phyloP scores from a whole-genome alignment of 805 yeast genomes.

The Lipomyces chichibuensis region DNA sequence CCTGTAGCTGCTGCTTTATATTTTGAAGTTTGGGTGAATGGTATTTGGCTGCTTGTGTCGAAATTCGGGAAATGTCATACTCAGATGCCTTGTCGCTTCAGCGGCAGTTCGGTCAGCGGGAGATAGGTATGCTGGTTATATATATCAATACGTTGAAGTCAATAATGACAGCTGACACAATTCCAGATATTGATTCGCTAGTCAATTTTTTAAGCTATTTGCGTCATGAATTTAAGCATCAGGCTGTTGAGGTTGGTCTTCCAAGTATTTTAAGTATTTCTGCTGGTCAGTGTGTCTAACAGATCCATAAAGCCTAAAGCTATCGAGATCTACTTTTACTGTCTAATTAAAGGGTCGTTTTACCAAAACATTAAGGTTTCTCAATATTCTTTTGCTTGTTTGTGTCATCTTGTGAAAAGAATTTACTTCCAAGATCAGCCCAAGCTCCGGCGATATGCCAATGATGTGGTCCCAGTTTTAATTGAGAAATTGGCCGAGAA shows the following conservation, averaged over 20 bases:
- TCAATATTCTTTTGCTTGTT: conserved; percentile 47
- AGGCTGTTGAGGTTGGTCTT: conserved; percentile 28
- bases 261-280: background rate
- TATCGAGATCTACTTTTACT: conserved; percentile 22
- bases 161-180: background rate
- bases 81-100: conserved; percentile 11
- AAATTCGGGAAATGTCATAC: conserved; percentile 11
- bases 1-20: background rate
- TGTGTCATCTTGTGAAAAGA: conserved; percentile 52
- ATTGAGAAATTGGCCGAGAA: conserved; percentile 44
- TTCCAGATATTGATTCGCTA: conserved; percentile 7
- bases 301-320: conserved; percentile 20
- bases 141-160: background rate
- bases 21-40: background rate
- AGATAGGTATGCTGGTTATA: conserved; percentile 5
- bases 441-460: conserved; percentile 42
- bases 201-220: conserved; percentile 11
- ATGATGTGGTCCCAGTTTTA: conserved; percentile 44
- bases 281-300: background rate
- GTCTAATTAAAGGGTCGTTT: conserved; percentile 21
- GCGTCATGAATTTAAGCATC: conserved; percentile 33
- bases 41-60: background rate
- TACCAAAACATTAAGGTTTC: conserved; percentile 16
- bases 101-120: conserved; percentile 15
- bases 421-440: conserved; percentile 48